Evolutionary conservation across 2,329 filamentous ascomycete species (phyloP), one percentile per base, ranked within the genome.

Genomic region (Chaetoscypha palmicola): DNA sequence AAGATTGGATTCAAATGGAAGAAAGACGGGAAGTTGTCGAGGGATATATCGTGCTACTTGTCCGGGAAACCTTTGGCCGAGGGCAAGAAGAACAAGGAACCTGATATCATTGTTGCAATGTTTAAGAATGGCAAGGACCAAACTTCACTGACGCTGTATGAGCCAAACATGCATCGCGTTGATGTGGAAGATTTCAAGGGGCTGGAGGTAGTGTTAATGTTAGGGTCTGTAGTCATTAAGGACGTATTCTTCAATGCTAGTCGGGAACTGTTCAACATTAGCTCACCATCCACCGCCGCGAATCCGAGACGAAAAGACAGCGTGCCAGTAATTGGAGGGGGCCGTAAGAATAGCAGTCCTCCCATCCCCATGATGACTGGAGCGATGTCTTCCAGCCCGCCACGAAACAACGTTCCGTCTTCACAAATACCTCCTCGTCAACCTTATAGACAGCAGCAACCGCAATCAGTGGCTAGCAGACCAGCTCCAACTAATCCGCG

Each of bases 181-280:
- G 90, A 97, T 33, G 80, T 97, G 49, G 89, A 98, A 63, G 92
- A 98, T 64, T 80, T 84, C 45, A 97, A 96, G 64, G 92, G 92
- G 0, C 69, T 97, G 3, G 92, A 98, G 62, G 77, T 97, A 1
- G 81, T 90, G 1, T 66, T 97, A 14, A 61, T 83, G 16, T 64
- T 84, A 16, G 71, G 76, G 21, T 76, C 79, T 1, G 74, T 80
- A 53, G 74, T 80, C 23, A 80, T 85, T 46, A 73, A 77, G 33
- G 81, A 85, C 53, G 67, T 85, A 31, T 83, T 77, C 55, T 68
- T 83, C 21, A 70, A 74, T 46, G 75, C 81, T 3, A 76, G 80
- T 43, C 74, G 76, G 14, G 86, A 94, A 54, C 72, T 80, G 3
- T 97, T 96, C 68, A 92, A 96, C 61, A 72, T 89, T 28, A 67